Percentiles rank a stretch among this genome's conserved stretches.
phyloP scores from a whole-genome alignment of 805 yeast genomes.

The Torulaspora franciscae region DNA sequence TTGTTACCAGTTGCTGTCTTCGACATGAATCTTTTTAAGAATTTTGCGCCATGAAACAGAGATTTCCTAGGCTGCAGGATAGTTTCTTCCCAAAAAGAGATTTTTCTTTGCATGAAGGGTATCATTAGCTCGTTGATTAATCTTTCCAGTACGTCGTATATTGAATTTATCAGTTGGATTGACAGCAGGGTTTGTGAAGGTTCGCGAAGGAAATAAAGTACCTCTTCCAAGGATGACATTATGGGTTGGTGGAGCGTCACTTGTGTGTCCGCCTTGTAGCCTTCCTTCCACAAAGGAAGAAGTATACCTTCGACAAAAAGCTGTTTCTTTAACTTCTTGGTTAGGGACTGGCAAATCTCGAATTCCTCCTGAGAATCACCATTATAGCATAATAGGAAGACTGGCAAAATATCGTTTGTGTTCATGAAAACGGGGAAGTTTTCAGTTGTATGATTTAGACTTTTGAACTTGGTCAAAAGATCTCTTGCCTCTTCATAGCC shows the following conservation, averaged over 20 bases:
- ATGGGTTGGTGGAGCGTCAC: constrained; percentile 32
- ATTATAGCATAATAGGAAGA: constrained; percentile 49
- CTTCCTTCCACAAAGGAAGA: constrained; percentile 29
- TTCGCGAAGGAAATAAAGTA: constrained; percentile 17
- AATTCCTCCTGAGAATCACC: constrained; percentile 42
- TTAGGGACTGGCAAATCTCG: constrained; percentile 38
- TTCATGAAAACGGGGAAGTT: constrained; percentile 52
- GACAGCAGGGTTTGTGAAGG: constrained; percentile 18
- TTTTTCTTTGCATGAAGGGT: constrained; percentile 81
- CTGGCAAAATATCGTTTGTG: constrained; percentile 53
- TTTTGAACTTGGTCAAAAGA: constrained; percentile 50
- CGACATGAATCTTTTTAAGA: constrained; percentile 42
- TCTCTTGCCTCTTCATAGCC: constrained; percentile 51
- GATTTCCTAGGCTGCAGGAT: constrained; percentile 72
- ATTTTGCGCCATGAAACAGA: constrained; percentile 60
- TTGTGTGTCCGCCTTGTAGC: constrained; percentile 6
- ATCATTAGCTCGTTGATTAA: constrained; percentile 36
- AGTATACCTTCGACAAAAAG: constrained; percentile 36
- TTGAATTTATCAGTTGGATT: constrained; percentile 18
- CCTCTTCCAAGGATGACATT: constrained; percentile 29
- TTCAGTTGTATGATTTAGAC: constrained; percentile 42
- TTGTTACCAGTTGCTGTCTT: constrained; percentile 19
- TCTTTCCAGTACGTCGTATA: constrained; percentile 26
- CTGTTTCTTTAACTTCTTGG: constrained; percentile 41
- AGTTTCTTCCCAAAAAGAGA: constrained; percentile 82